These are phyloP conservation scores for Lachnellula arida DNA, from an alignment of 2,329 filamentous ascomycete species.

Conservation along the genomic window DNA sequence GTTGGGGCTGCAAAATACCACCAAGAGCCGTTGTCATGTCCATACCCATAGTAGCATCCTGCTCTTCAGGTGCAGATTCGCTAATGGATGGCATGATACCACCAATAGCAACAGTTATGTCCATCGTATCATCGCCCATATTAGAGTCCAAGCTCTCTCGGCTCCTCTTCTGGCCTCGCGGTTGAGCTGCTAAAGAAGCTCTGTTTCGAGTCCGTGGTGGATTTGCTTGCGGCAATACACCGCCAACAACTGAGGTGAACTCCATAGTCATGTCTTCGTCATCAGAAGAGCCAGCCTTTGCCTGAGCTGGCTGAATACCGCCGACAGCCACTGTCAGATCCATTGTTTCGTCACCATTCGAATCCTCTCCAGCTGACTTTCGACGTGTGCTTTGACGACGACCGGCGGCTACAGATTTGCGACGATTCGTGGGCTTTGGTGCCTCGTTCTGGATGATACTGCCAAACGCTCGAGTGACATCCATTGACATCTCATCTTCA, in stretches of 20 bases:
- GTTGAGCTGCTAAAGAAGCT: constrained; percentile 14
- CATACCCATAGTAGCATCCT: constrained; percentile 47
- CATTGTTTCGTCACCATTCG: constrained; percentile 40
- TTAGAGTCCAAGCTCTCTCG: constrained; percentile 33
- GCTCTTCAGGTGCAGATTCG: constrained; percentile 32
- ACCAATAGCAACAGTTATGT: constrained; percentile 51
- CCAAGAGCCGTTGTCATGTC: constrained; percentile 59
- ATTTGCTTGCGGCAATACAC: constrained; percentile 40
- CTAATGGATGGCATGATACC: constrained; percentile 35
- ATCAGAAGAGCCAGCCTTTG: constrained; percentile 35
- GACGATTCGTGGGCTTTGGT: constrained; percentile 17
- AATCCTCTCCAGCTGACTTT: constrained; percentile 30
- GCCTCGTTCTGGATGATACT: constrained; percentile 55
- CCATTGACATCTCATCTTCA: constrained; percentile 73
- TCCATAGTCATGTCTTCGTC: constrained; percentile 78
- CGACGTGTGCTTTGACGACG: constrained; percentile 35
- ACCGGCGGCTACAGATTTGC: constrained; percentile 29
- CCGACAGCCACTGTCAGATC: constrained; percentile 54
- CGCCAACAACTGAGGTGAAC: constrained; percentile 62
- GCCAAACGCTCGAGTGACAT: constrained; percentile 80
- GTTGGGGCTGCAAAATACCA: constrained; percentile 44
- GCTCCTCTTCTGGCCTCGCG: constrained; percentile 18
- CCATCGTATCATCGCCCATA: constrained; percentile 35
- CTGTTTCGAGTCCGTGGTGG: constrained; percentile 29
- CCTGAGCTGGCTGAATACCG: constrained; percentile 40